Evolutionary conservation across 2,329 filamentous ascomycete genomes (phyloP).

Genomic region (Colletotrichum simmondsii): DNA sequence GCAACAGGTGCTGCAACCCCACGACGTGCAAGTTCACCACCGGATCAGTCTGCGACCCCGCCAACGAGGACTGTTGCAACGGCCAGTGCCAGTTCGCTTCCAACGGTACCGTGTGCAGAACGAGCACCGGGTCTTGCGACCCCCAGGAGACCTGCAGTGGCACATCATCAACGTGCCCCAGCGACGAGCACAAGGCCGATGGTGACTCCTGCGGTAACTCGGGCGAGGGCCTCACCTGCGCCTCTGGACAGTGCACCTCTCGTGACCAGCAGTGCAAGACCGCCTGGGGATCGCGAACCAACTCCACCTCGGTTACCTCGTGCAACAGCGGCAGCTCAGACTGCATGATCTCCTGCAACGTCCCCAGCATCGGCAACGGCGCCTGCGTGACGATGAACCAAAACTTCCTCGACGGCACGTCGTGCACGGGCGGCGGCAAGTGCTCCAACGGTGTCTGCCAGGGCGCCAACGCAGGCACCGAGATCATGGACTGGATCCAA

Average conservation of each 20-base stretch:
- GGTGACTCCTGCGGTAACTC: constrained; percentile 76
- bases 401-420: constrained; percentile 93
- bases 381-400: constrained; percentile 83
- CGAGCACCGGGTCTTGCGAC: constrained; percentile 84
- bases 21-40: constrained; percentile 86
- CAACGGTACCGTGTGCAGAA: constrained; percentile 80
- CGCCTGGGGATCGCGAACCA: constrained; percentile 80
- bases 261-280: constrained; percentile 89
- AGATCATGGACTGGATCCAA: constrained; percentile 80
- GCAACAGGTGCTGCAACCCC: constrained; percentile 86
- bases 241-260: constrained; percentile 94
- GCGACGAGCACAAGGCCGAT: constrained; percentile 75
- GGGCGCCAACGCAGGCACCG: constrained; percentile 75
- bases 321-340: constrained; percentile 71
- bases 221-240: constrained; percentile 76
- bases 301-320: constrained; percentile 81
- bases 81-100: constrained; percentile 73
- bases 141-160: constrained; percentile 87
- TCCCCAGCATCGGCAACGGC: constrained; percentile 72
- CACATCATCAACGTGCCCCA: constrained; percentile 76
- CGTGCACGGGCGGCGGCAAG: constrained; percentile 81
- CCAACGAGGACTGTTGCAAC: constrained; percentile 86
- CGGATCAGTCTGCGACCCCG: constrained; percentile 80
- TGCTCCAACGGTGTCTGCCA: constrained; percentile 84
- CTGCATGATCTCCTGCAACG: constrained; percentile 82